Conservation (phyloP, 192 early-diverging fungal species). For the Entomortierella parvispora region DNA sequence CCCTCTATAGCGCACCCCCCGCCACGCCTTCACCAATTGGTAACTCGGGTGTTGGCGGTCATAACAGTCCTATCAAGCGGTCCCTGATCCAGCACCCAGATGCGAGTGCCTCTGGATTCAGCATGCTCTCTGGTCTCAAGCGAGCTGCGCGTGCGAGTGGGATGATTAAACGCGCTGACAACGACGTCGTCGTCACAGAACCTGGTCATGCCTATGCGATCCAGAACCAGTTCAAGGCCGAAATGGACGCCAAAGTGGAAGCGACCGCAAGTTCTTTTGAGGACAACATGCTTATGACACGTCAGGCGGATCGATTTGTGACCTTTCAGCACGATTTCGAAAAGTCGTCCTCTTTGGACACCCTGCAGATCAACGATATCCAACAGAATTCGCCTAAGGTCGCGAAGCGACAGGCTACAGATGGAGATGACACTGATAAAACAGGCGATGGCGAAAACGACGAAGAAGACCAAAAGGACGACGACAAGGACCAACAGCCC, state of each 20-base stretch:
- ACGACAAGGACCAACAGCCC: background rate
- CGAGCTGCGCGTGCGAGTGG: background rate
- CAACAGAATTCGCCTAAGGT: background rate
- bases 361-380: background rate
- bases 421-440: background rate
- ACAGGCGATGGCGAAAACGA: background rate
- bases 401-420: constrained; percentile 7
- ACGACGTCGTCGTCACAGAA: constrained; percentile 10
- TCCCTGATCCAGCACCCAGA: constrained; percentile 10
- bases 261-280: constrained; percentile 12
- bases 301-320: constrained; percentile 6
- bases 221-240: constrained; percentile 20
- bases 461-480: constrained; percentile 6
- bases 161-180: constrained; percentile 14
- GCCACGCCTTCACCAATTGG: background rate
- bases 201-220: constrained; percentile 13
- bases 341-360: constrained; percentile 3
- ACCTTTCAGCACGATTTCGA: constrained; percentile 1
- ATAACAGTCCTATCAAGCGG: constrained; percentile 38
- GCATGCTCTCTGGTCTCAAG: background rate
- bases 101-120: constrained; percentile 3
- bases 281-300: constrained; percentile 34
- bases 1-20: constrained; percentile 64
- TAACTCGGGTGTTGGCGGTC: constrained; percentile 6
- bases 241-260: background rate